Evolutionary conservation across 495 filamentous ascomycete species (phyloP).

Genomic region (Apiosordaria backusii): DNA sequence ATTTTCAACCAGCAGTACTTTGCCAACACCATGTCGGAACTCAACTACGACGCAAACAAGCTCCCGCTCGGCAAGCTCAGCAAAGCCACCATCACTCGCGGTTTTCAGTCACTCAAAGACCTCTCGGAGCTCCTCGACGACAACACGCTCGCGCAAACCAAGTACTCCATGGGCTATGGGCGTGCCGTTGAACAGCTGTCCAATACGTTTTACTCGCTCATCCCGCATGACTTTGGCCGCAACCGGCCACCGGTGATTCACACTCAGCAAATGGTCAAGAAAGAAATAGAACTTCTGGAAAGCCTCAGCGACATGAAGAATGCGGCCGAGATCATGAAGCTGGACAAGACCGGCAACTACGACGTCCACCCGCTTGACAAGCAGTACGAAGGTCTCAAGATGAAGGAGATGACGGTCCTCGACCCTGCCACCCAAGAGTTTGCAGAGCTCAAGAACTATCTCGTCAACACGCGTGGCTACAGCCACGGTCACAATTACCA

Average conservation of each 20-base stretch:
- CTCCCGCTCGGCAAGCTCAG: conserved; percentile 80
- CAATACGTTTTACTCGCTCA: conserved; percentile 73
- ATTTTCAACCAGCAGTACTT: conserved; percentile 79
- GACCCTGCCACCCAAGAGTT: conserved; percentile 59
- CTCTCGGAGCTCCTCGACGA: conserved; percentile 61
- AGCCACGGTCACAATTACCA: conserved; percentile 58
- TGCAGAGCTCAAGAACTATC: conserved; percentile 58
- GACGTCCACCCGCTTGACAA: conserved; percentile 62
- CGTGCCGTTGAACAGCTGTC: conserved; percentile 57
- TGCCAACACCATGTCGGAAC: conserved; percentile 56
- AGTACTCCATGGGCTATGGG: conserved; percentile 40
- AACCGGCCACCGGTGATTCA: conserved; percentile 64
- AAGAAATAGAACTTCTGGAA: conserved; percentile 73
- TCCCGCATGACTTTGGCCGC: conserved; percentile 78
- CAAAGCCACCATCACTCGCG: conserved; percentile 65
- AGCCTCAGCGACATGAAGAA: conserved; percentile 79
- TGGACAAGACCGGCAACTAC: conserved; percentile 45
- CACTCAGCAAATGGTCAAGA: conserved; percentile 54
- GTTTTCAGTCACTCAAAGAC: conserved; percentile 71
- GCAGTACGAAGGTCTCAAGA: conserved; percentile 63
- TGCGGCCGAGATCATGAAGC: conserved; percentile 71
- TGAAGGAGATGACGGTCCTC: conserved; percentile 74
- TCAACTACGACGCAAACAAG: conserved; percentile 75
- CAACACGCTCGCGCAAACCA: conserved; percentile 36
- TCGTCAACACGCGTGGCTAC: conserved; percentile 58